Conservation (phyloP, 2,329 filamentous ascomycete species). For the Xylariaceae sp. region DNA sequence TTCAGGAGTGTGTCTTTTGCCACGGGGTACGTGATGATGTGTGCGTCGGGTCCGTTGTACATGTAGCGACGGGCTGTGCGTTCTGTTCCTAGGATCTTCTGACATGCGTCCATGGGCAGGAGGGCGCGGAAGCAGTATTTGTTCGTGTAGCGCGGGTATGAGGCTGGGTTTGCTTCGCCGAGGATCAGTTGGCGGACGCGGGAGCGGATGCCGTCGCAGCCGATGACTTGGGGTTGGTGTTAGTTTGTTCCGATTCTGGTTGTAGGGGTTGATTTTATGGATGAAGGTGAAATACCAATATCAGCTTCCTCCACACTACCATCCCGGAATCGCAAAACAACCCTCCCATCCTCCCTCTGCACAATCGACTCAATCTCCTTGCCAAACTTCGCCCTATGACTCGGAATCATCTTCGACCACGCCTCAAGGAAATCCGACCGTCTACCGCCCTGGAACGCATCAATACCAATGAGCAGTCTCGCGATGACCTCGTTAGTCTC, state of each 20-base stretch:
- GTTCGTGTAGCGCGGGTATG: conserved; percentile 46
- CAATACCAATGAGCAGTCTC: conserved; percentile 36
- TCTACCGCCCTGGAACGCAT: conserved; percentile 39
- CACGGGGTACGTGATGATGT: conserved; percentile 58
- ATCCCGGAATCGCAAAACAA: conserved; percentile 32
- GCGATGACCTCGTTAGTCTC: conserved; percentile 31
- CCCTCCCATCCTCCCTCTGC: conserved; percentile 21
- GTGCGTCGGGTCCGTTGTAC: conserved; percentile 52
- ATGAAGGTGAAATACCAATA: conserved; percentile 20
- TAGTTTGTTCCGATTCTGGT: too few species aligned
- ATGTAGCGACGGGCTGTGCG: conserved; percentile 47
- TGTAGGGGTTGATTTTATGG: too few species aligned
- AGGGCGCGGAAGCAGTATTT: conserved; percentile 60
- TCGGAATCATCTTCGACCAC: conserved; percentile 33
- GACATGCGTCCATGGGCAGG: conserved; percentile 53
- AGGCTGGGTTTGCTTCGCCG: conserved; percentile 40
- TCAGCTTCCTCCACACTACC: conserved; percentile 31
- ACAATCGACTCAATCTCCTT: conserved; percentile 33
- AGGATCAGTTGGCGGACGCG: conserved; percentile 48
- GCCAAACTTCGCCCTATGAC: conserved; percentile 29
- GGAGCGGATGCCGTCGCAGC: conserved; percentile 61
- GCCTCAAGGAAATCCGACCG: conserved; percentile 39
- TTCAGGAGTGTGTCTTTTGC: conserved; percentile 54
- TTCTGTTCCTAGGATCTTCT: conserved; percentile 41
- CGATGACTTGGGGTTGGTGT: conserved; percentile 40